Conservation (phyloP, 192 early-diverging fungal species). For the Fimicolochytrium jonesii region DNA sequence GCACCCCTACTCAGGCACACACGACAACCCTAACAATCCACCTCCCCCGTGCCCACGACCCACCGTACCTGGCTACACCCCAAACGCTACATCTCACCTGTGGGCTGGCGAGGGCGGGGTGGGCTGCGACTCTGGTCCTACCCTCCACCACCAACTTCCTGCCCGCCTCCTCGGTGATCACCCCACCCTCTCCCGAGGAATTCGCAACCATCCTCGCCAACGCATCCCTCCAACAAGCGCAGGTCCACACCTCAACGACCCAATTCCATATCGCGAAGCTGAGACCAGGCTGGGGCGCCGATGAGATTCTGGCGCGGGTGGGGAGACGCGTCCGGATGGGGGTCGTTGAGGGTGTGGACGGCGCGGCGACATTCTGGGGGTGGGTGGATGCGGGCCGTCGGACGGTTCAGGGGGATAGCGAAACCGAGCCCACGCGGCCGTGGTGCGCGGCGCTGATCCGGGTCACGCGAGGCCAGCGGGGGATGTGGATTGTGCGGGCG, state of each 20-base stretch:
- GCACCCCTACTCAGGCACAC: too few species aligned
- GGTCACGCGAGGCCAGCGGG: neutral
- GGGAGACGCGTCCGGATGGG: neutral
- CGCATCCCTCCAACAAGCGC: neutral
- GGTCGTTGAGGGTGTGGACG: neutral
- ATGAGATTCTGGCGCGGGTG: neutral
- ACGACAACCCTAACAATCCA: too few species aligned
- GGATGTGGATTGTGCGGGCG: neutral
- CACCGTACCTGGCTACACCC: neutral
- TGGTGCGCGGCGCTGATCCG: constrained; percentile 10
- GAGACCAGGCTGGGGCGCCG: neutral
- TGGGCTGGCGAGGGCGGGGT: too few species aligned
- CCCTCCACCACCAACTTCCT: too few species aligned
- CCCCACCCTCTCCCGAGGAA: neutral
- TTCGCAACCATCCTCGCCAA: neutral
- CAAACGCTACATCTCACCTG: too few species aligned
- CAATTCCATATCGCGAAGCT: neutral
- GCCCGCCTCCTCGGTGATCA: neutral
- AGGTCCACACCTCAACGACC: constrained; percentile 1
- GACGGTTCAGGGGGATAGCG: neutral
- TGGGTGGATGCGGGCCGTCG: neutral
- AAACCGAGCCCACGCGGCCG: too few species aligned
- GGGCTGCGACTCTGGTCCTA: too few species aligned
- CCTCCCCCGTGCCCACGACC: too few species aligned
- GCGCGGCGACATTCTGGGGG: constrained; percentile 4